phyloP scores from a whole-genome alignment of 257 asterid species.

The Eustoma russellianum region DNA sequence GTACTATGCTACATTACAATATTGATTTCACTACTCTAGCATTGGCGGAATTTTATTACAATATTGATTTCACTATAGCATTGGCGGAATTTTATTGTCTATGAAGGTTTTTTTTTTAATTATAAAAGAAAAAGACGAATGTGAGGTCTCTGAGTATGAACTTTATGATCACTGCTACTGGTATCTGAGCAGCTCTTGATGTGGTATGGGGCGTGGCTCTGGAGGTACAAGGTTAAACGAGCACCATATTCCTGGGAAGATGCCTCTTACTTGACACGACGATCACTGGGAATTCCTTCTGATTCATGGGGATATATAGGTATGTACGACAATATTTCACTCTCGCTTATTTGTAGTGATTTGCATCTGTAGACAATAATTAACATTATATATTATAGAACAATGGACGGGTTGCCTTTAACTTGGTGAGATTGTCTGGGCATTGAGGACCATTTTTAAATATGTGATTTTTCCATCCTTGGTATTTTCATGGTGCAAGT shows the following conservation, averaged over 20 bases:
- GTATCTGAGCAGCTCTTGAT: slow-evolving; percentile 45
- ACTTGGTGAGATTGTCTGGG: too few relatives aligned
- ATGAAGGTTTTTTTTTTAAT: too few relatives aligned
- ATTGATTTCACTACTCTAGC: too few relatives aligned
- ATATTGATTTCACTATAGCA: too few relatives aligned
- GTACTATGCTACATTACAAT: too few relatives aligned
- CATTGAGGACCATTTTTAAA: too few relatives aligned
- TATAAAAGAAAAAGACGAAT: too few relatives aligned
- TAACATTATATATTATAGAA: too few relatives aligned
- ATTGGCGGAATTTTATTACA: too few relatives aligned
- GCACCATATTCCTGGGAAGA: slow-evolving; percentile 79
- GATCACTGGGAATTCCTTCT: slow-evolving; percentile 50
- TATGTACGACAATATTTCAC: slow-evolving; percentile 13
- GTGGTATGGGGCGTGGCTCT: slow-evolving; percentile 75
- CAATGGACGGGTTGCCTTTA: too few relatives aligned
- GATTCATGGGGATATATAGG: slow-evolving; percentile 76
- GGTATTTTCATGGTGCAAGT: not conserved
- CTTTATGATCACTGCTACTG: slow-evolving; percentile 4
- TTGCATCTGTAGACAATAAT: not conserved
- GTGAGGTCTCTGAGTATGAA: too few relatives aligned
- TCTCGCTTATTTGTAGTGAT: not conserved
- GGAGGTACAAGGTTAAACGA: slow-evolving; percentile 73
- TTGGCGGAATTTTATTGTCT: too few relatives aligned
- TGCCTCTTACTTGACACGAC: slow-evolving; percentile 70
- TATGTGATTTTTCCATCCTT: not conserved